Evolutionary conservation across 2,329 filamentous ascomycete species (phyloP), one percentile per base, ranked within the genome.

Genomic region (Tympanopsis confertula): DNA sequence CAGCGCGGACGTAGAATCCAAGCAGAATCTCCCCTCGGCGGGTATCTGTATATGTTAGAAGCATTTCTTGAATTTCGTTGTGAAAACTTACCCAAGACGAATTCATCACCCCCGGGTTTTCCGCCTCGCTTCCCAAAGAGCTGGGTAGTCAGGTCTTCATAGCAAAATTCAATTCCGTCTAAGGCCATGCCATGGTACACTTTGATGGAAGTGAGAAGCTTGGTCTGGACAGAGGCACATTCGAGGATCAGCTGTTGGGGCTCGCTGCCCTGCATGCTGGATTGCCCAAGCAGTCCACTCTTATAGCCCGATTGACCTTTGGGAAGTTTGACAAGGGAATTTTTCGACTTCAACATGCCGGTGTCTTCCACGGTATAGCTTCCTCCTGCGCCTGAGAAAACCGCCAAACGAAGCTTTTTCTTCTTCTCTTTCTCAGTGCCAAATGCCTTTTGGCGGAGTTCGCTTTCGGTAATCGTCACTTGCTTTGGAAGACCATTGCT

Each of bases 111-210:
- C 3, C 76, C 77, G 18, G 70, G 61, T 44, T 80, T 80, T 5
- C 81, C 83, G 12, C 82, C 82, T 39, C 72, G 69, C 51, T 86
- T 88, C 29, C 91, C 91, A 63, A 98, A 93, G 3, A 95, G 57
- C 53, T 95, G 86, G 39, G 69, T 82, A 1, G 84, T 82, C 13
- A 74, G 71, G 55, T 96, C 87, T 50, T 96, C 89, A 52, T 94
- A 96, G 41, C 84, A 69, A 57, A 98, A 96, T 55, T 96, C 89
- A 15, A 98, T 58, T 1, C 91, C 91, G 54, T 94, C 82, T 12
- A 96, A 53, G 3, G 81, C 81, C 41, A 68, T 65, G 2, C 84
- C 86, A 48, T 86, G 80, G 51, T 87, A 93, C 13, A 94, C 68
- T 42, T 77, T 72, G 40, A 95, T 71, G 4, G 74, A 74, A 1